Evolutionary conservation across 108 stramenopile species (phyloP).

Genomic region (Stephanodiscus triporus): DNA sequence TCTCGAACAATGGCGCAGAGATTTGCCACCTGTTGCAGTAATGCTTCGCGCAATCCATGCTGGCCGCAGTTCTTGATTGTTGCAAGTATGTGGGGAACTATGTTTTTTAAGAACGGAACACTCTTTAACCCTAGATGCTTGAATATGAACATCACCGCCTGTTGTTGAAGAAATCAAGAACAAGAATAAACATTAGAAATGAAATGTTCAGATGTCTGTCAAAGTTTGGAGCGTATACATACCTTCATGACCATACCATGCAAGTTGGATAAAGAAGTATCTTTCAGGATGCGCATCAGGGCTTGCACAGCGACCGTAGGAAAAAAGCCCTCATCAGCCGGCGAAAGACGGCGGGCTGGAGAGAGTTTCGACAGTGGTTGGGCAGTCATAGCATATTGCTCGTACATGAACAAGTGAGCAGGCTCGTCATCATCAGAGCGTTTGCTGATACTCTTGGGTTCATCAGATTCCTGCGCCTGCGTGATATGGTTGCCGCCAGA

Average conservation of each 20-base stretch:
- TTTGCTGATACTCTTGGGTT: slow-evolving; percentile 31
- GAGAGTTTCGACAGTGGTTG: slow-evolving; percentile 76
- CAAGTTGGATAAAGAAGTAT: slow-evolving; percentile 87
- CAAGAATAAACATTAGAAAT: neutral
- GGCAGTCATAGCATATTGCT: slow-evolving; percentile 88
- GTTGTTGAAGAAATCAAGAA: neutral
- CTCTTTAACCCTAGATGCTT: slow-evolving; percentile 87
- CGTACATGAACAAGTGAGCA: slow-evolving; percentile 89
- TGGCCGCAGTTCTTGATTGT: slow-evolving; percentile 79
- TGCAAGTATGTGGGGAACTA: slow-evolving; percentile 90
- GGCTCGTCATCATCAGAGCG: slow-evolving; percentile 73
- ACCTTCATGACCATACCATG: slow-evolving; percentile 92
- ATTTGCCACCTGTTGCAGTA: slow-evolving; percentile 88
- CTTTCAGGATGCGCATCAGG: slow-evolving; percentile 87
- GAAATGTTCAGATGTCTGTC: neutral
- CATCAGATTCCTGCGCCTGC: neutral
- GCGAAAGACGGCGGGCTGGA: slow-evolving; percentile 68
- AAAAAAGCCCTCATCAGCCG: slow-evolving; percentile 88
- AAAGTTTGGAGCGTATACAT: slow-evolving; percentile 16
- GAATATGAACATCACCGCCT: slow-evolving; percentile 92
- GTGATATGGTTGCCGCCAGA: neutral
- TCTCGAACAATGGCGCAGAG: slow-evolving; percentile 88
- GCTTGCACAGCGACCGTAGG: slow-evolving; percentile 93
- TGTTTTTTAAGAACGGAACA: slow-evolving; percentile 83
- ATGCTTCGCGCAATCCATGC: slow-evolving; percentile 84